These are phyloP conservation scores for Uronychia binucleata DNA, from an alignment of 73 alveolate species.

Conservation along the genomic window DNA sequence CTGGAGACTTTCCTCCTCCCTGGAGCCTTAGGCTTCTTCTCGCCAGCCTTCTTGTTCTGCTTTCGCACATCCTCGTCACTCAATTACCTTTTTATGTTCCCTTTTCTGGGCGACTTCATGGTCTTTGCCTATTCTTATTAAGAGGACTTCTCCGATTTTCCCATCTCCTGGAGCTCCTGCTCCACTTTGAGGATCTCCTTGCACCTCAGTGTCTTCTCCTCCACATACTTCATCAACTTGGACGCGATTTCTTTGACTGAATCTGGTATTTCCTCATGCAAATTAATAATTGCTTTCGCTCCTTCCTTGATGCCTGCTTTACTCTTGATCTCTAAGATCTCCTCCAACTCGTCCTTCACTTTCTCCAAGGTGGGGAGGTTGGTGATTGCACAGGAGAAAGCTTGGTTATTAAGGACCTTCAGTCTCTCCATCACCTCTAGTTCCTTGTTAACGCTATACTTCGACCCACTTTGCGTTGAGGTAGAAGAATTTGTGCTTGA, in stretches of 20 bases:
- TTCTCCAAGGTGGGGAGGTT: not conserved
- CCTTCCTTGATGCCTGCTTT: not conserved
- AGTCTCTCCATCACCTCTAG: conserved; percentile 35
- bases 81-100: not conserved
- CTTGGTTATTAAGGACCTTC: conserved; percentile 2
- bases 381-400: not conserved
- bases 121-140: not conserved
- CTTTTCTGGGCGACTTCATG: not conserved
- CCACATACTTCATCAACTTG: not conserved
- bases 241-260: not conserved
- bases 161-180: not conserved
- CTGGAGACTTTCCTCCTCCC: not conserved
- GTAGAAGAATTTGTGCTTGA: not conserved
- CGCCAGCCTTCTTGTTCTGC: not conserved
- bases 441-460: conserved; percentile 23
- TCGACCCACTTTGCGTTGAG: not conserved
- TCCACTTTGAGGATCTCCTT: not conserved
- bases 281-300: not conserved
- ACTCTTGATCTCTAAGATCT: not conserved
- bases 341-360: not conserved
- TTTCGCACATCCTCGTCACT: not conserved
- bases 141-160: too few species aligned
- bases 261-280: not conserved
- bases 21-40: not conserved
- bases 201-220: not conserved